Conservation (phyloP, 1,284 basidiomycete species). For the Paramarasmius palmivorus region DNA sequence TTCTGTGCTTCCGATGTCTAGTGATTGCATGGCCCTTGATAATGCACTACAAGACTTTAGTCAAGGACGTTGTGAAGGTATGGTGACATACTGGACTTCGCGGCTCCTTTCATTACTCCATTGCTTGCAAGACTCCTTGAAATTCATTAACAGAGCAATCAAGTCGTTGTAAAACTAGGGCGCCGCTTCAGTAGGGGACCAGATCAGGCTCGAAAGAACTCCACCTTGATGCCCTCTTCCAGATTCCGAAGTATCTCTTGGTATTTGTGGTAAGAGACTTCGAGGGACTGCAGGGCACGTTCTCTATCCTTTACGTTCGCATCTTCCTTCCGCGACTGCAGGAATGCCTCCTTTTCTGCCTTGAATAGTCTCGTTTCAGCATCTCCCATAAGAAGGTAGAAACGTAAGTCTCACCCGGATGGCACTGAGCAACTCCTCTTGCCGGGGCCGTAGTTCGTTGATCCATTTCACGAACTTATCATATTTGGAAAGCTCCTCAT, state of each 20-base stretch:
- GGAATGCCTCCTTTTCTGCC: slow-evolving; percentile 76
- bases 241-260: slow-evolving; percentile 84
- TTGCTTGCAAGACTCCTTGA: slow-evolving; percentile 74
- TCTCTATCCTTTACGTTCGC: slow-evolving; percentile 82
- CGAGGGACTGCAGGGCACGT: slow-evolving; percentile 82
- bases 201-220: slow-evolving; percentile 9
- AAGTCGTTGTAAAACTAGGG: slow-evolving; percentile 86
- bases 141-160: slow-evolving; percentile 65
- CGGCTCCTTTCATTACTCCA: slow-evolving; percentile 74
- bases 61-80: neutral
- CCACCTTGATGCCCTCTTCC: slow-evolving; percentile 84
- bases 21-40: slow-evolving; percentile 37
- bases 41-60: slow-evolving; percentile 32
- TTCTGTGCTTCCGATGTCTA: slow-evolving; percentile 33
- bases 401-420: slow-evolving; percentile 57
- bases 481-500: slow-evolving; percentile 81
- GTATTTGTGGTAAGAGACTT: slow-evolving; percentile 88
- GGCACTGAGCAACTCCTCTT: slow-evolving; percentile 64
- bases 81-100: slow-evolving; percentile 49
- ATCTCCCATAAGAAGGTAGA: slow-evolving; percentile 6
- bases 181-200: neutral
- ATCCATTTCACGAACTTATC: slow-evolving; percentile 73
- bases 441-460: slow-evolving; percentile 57
- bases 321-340: slow-evolving; percentile 81
- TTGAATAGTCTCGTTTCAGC: slow-evolving; percentile 29